Base-by-base conservation (phyloP, 805 yeast genomes). In the Suhomyces sp. region DNA sequence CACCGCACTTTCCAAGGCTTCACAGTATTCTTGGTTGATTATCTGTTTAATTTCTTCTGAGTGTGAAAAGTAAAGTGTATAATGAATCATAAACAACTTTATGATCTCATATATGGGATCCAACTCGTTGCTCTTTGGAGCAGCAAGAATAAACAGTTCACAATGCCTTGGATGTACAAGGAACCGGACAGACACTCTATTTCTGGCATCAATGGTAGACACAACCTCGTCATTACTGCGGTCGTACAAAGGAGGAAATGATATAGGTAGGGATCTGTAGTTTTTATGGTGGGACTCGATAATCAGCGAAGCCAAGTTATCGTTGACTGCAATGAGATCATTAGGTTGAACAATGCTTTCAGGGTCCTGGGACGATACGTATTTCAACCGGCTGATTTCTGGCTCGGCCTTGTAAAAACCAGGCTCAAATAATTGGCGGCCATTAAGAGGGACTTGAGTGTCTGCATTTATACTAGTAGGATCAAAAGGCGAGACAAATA, bases 31-130 rank as follows among this genome's bases (percentile, higher is more conserved):
- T 4, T 66, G 55, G 21, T 57, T 57, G 9, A 75, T 69, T 6
- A 72, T 58, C n/a, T 64, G 57, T 47, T 61, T 68, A 21, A 75
- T 47, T 5, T 47, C 56, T 6, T 54, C 60, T 0, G 77, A 72
- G 48, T 73, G 74, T 0, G 76, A 72, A 51, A 75, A 75, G 55
- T 69, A 75, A 9, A 75, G 60, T 3, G 74, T 63, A 48, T 66
- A 71, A 52, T 74, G 78, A 13, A 74, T 67, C 63, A 72, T 73
- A 50, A 75, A 69, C 4, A 74, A 57, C 52, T 68, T 63, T 53
- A 43, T 55, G 47, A 86, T 75, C 58, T 87, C 93, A 47, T 73
- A 78, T 44, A 84, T 69, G 4, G 91, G 89, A 60, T 85, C 84
- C 40, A 83, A 72, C 53, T 79, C 84, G 49, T 81, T 81, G 53